Evolutionary conservation across 2,329 filamentous ascomycete genomes (phyloP).

Genomic region (Pyrenochaeta sp.): DNA sequence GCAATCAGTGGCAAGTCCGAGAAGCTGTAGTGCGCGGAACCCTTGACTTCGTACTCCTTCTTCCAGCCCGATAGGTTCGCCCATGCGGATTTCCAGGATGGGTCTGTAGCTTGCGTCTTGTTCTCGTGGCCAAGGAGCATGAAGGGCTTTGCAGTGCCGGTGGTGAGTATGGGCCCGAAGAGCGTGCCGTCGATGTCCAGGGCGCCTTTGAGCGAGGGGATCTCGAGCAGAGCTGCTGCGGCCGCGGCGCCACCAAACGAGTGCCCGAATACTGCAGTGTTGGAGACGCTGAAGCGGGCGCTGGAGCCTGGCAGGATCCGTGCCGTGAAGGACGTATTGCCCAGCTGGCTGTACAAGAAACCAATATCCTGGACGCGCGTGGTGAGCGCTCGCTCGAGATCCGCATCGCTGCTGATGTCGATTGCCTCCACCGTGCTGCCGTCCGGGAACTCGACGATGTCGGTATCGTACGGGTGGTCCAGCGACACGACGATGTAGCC

Average conservation of each 20-base stretch:
- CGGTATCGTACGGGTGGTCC: slow-evolving; percentile 60
- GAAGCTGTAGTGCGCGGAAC: slow-evolving; percentile 36
- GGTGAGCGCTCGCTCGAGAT: slow-evolving; percentile 25
- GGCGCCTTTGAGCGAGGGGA: slow-evolving; percentile 31
- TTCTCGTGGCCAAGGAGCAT: slow-evolving; percentile 37
- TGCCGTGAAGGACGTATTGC: slow-evolving; percentile 12
- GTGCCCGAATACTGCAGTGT: slow-evolving; percentile 41
- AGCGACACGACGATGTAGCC: slow-evolving; percentile 59
- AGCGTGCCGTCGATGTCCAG: slow-evolving; percentile 48
- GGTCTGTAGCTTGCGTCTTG: slow-evolving; percentile 37
- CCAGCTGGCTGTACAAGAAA: slow-evolving; percentile 29
- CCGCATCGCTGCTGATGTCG: slow-evolving; percentile 29
- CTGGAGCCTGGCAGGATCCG: slow-evolving; percentile 13
- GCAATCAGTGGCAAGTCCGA: slow-evolving; percentile 32
- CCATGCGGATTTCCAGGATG: slow-evolving; percentile 35
- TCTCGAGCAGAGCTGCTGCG: slow-evolving; percentile 19
- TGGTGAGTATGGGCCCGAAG: slow-evolving; percentile 26
- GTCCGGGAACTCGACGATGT: slow-evolving; percentile 59
- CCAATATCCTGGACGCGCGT: slow-evolving; percentile 32
- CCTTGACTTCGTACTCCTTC: slow-evolving; percentile 34
- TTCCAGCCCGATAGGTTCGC: slow-evolving; percentile 32
- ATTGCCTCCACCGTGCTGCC: slow-evolving; percentile 40
- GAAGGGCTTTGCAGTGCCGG: slow-evolving; percentile 25
- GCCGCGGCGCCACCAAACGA: slow-evolving; percentile 48
- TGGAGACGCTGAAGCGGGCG: neutral